A percentile compares a stretch with the other conserved stretches of the same genome.
These are phyloP conservation scores for Clitopilus hobsonii DNA, from an alignment of 768 basidiomycete species.

Conservation along the genomic window DNA sequence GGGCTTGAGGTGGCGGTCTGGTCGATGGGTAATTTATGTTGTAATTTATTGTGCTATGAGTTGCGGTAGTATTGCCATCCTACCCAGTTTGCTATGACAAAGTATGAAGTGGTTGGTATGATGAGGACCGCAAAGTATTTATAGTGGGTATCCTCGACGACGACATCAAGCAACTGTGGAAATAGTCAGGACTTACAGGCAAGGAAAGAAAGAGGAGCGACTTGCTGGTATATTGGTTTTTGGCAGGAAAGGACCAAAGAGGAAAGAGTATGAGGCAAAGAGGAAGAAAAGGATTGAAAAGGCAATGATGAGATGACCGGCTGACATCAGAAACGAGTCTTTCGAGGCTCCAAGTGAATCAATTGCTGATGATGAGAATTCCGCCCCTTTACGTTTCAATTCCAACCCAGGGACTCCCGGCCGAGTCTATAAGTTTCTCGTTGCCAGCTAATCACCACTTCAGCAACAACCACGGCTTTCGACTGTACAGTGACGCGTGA, in stretches of 20 bases:
- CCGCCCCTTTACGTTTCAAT: not conserved
- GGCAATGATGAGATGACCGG: constrained; percentile 44
- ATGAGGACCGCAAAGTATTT: constrained; percentile 81
- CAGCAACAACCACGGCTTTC: not conserved
- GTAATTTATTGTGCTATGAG: constrained; percentile 41
- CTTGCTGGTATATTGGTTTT: constrained; percentile 46
- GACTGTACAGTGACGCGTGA: too few relatives aligned
- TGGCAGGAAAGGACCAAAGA: constrained; percentile 64
- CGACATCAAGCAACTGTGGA: constrained; percentile 55
- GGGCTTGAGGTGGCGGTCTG: constrained; percentile 26
- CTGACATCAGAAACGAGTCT: constrained; percentile 8
- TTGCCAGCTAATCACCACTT: constrained; percentile 2
- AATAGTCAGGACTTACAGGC: not conserved
- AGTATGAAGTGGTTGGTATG: constrained; percentile 79
- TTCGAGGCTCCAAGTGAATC: constrained; percentile 1
- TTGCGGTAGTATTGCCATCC: constrained; percentile 98
- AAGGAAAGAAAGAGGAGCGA: constrained; percentile 5
- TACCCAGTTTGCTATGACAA: constrained; percentile 97
- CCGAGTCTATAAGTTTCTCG: not conserved
- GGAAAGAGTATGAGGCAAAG: constrained; percentile 55
- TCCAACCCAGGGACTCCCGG: not conserved
- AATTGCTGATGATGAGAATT: not conserved
- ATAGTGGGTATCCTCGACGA: constrained; percentile 80
- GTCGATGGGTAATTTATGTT: constrained; percentile 5
- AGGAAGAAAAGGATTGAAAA: constrained; percentile 49